Percentiles rank a stretch among this genome's conserved stretches.
Conservation (phyloP, 768 basidiomycete species). For the Auriculariales sp. region DNA sequence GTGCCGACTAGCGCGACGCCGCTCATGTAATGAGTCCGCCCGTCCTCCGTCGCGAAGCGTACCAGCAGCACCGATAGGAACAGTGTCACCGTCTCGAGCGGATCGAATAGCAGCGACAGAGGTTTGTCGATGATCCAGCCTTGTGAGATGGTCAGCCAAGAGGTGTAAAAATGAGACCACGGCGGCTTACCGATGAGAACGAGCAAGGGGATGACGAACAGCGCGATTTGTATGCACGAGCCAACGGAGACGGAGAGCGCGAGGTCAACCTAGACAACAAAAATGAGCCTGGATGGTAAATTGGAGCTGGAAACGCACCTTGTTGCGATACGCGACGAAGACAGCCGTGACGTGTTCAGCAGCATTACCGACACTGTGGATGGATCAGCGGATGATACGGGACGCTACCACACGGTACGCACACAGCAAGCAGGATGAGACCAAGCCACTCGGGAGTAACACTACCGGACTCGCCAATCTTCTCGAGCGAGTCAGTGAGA, state of each 20-base stretch:
- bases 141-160: conserved; percentile 55
- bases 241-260: not conserved
- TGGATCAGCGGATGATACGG: no score
- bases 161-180: conserved; percentile 10
- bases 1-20: not conserved
- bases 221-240: conserved; percentile 51
- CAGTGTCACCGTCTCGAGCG: conserved; percentile 58
- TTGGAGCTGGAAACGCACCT: not conserved
- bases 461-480: conserved; percentile 37
- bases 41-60: not conserved
- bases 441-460: conserved; percentile 79
- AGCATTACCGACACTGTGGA: conserved; percentile 83
- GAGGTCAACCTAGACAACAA: not conserved
- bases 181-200: not conserved
- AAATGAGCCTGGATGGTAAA: conserved; percentile 4
- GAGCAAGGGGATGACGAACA: conserved; percentile 71
- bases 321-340: conserved; percentile 42
- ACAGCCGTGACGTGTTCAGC: conserved; percentile 90
- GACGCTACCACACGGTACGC: not conserved
- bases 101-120: conserved; percentile 70
- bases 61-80: conserved; percentile 9
- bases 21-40: not conserved
- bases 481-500: conserved; percentile 72
- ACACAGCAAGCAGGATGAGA: conserved; percentile 48
- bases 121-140: conserved; percentile 77